Evolutionary conservation across 2,329 filamentous ascomycete genomes (phyloP).

Genomic region (Cladosporium austrohemisphaericum): DNA sequence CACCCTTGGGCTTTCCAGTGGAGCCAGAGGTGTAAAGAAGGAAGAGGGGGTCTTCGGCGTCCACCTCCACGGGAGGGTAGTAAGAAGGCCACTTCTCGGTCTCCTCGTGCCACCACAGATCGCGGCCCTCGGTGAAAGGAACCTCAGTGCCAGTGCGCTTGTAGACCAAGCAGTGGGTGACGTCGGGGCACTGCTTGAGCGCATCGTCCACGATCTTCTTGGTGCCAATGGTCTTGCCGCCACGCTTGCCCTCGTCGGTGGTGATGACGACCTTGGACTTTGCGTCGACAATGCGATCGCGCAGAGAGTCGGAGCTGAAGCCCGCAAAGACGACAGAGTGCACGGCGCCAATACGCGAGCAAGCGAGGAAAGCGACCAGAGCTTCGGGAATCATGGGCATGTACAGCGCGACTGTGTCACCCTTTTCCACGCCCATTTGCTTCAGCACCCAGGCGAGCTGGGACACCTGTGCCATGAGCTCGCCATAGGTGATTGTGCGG

Average conservation of each 20-base stretch:
- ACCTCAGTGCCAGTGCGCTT: conserved; percentile 93
- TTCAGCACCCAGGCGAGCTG: conserved; percentile 82
- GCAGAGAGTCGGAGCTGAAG: conserved; percentile 92
- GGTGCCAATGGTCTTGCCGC: conserved; percentile 93
- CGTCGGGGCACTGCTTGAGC: conserved; percentile 89
- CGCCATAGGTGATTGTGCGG: conserved; percentile 84
- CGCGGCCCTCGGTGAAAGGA: conserved; percentile 82
- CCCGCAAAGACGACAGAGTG: conserved; percentile 98
- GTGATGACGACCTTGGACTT: conserved; percentile 93
- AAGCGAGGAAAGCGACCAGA: conserved; percentile 84
- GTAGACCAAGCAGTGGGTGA: conserved; percentile 82
- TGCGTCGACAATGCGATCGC: conserved; percentile 90
- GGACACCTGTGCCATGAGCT: conserved; percentile 89
- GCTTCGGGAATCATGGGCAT: conserved; percentile 99
- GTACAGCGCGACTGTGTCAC: conserved; percentile 95
- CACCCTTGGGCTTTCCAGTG: conserved; percentile 97
- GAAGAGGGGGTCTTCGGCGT: conserved; percentile 93
- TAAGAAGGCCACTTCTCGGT: conserved; percentile 94
- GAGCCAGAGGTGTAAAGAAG: conserved; percentile 96
- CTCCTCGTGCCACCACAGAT: conserved; percentile 99
- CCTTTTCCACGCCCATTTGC: conserved; percentile 94
- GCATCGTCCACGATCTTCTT: conserved; percentile 99
- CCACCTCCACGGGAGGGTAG: conserved; percentile 82
- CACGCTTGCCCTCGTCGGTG: conserved; percentile 94
- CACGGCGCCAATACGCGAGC: conserved; percentile 85